Percentiles rank a stretch among this genome's conserved stretches.
Conservation (phyloP, 192 early-diverging fungal species). For the Powellomyces hirtus region DNA sequence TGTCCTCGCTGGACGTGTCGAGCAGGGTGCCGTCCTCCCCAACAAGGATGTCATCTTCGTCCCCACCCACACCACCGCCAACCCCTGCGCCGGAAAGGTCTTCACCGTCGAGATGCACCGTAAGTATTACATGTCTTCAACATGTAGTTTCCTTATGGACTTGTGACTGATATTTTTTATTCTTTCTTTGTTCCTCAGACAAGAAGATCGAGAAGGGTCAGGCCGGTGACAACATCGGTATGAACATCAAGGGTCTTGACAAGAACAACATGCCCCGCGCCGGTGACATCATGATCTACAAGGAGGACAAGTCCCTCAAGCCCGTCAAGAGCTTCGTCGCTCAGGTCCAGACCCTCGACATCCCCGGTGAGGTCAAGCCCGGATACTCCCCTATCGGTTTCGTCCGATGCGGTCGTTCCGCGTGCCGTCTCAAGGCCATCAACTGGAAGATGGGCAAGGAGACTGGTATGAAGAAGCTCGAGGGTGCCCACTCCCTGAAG, state of each 20-base stretch:
- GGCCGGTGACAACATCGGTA: slow-evolving; percentile 97
- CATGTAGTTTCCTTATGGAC: neutral
- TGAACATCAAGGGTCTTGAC: slow-evolving; percentile 98
- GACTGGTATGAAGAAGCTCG: slow-evolving; percentile 84
- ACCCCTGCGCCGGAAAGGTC: slow-evolving; percentile 86
- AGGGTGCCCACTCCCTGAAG: slow-evolving; percentile 93
- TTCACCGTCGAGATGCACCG: slow-evolving; percentile 98
- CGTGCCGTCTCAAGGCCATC: slow-evolving; percentile 93
- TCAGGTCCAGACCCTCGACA: slow-evolving; percentile 95
- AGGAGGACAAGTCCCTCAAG: slow-evolving; percentile 92
- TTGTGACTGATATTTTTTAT: neutral
- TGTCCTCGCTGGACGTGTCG: slow-evolving; percentile 90
- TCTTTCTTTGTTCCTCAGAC: slow-evolving; percentile 34
- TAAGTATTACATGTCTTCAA: neutral
- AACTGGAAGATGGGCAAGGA: slow-evolving; percentile 93
- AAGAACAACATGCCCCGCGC: slow-evolving; percentile 98
- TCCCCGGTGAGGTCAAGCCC: slow-evolving; percentile 91
- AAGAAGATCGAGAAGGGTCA: slow-evolving; percentile 81
- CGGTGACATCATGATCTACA: slow-evolving; percentile 92
- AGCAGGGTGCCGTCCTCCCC: slow-evolving; percentile 47
- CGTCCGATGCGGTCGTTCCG: slow-evolving; percentile 96
- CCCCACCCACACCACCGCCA: slow-evolving; percentile 82
- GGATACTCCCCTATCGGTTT: slow-evolving; percentile 95
- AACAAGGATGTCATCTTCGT: slow-evolving; percentile 76
- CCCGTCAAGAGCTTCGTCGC: slow-evolving; percentile 86